Percentiles rank a stretch among this genome's conserved stretches.
phyloP scores from a whole-genome alignment of 2,329 filamentous ascomycete genomes.

The Fusarium caatingaense region DNA sequence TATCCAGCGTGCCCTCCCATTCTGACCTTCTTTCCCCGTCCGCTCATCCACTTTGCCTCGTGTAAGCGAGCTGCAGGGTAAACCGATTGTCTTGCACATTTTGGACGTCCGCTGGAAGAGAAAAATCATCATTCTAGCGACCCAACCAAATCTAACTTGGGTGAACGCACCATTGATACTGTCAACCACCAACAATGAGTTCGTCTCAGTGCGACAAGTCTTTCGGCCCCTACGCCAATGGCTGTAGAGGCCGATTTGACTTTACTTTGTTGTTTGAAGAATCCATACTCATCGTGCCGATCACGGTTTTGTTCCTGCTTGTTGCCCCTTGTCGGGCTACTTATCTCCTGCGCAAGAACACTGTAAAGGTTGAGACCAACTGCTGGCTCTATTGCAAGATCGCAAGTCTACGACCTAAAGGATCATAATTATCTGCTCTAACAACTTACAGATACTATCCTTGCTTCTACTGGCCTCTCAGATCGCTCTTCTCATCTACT shows the following conservation, averaged over 20 bases:
- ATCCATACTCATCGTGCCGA: slow-evolving; percentile 47
- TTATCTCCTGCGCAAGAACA: slow-evolving; percentile 36
- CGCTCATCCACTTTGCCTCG: neutral
- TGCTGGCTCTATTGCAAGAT: slow-evolving; percentile 36
- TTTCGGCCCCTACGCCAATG: slow-evolving; percentile 36
- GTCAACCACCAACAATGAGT: slow-evolving; percentile 5
- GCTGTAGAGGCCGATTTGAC: slow-evolving; percentile 59
- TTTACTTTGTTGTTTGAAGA: slow-evolving; percentile 60
- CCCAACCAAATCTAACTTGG: neutral
- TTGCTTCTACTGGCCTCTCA: slow-evolving; percentile 20
- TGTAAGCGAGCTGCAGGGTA: slow-evolving; percentile 6
- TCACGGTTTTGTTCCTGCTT: slow-evolving; percentile 46
- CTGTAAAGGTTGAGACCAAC: slow-evolving; percentile 34
- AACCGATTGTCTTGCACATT: neutral
- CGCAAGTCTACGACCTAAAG: slow-evolving; percentile 12
- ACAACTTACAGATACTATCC: slow-evolving; percentile 21
- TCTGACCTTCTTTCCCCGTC: neutral
- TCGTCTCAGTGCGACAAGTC: slow-evolving; percentile 28
- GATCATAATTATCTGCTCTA: neutral
- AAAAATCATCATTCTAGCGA: neutral
- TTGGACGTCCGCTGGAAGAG: neutral
- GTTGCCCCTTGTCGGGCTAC: slow-evolving; percentile 37
- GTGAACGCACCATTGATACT: neutral
- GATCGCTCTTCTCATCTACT: slow-evolving; percentile 20
- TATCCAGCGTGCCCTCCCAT: neutral